phyloP scores from a whole-genome alignment of 2,329 filamentous ascomycete species.

The Fusarium sp. region DNA sequence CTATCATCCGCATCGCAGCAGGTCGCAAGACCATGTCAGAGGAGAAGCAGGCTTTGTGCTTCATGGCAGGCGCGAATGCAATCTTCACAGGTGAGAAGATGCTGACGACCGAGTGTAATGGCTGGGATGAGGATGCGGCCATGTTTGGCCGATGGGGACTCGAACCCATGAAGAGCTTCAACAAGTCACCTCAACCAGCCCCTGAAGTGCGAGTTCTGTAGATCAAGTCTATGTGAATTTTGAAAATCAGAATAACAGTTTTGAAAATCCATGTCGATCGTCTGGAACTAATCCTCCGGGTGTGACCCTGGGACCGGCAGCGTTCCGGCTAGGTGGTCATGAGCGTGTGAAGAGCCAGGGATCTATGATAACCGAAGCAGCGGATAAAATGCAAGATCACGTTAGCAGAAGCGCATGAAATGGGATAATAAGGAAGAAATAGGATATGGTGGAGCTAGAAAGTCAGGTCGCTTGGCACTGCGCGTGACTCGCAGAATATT shows the following conservation, averaged over 20 bases:
- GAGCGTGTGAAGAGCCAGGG: slow-evolving; percentile 7
- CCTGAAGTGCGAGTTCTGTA: slow-evolving; percentile 47
- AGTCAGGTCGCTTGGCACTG: slow-evolving; percentile 5
- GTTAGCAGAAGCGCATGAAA: slow-evolving; percentile 27
- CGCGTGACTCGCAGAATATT: slow-evolving; percentile 26
- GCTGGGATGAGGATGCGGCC: slow-evolving; percentile 87
- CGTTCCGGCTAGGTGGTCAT: slow-evolving; percentile 22
- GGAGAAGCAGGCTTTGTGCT: slow-evolving; percentile 90
- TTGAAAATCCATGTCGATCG: slow-evolving; percentile 4
- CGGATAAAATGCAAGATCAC: slow-evolving; percentile 25
- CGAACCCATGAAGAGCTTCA: slow-evolving; percentile 75
- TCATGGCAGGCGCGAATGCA: slow-evolving; percentile 92
- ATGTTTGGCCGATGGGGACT: slow-evolving; percentile 90
- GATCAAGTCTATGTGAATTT: neutral
- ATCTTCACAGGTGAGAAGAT: slow-evolving; percentile 97
- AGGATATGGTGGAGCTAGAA: slow-evolving; percentile 22
- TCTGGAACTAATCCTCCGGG: slow-evolving; percentile 11
- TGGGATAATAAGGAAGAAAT: slow-evolving; percentile 20
- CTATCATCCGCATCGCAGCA: slow-evolving; percentile 88
- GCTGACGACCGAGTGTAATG: slow-evolving; percentile 91
- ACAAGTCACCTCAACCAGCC: slow-evolving; percentile 50
- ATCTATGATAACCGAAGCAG: slow-evolving; percentile 16
- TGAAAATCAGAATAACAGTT: neutral
- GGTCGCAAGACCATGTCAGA: slow-evolving; percentile 87
- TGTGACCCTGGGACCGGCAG: slow-evolving; percentile 19